Base-by-base conservation (phyloP, 805 yeast genomes). In the Wickerhamomyces ciferrii region DNA sequence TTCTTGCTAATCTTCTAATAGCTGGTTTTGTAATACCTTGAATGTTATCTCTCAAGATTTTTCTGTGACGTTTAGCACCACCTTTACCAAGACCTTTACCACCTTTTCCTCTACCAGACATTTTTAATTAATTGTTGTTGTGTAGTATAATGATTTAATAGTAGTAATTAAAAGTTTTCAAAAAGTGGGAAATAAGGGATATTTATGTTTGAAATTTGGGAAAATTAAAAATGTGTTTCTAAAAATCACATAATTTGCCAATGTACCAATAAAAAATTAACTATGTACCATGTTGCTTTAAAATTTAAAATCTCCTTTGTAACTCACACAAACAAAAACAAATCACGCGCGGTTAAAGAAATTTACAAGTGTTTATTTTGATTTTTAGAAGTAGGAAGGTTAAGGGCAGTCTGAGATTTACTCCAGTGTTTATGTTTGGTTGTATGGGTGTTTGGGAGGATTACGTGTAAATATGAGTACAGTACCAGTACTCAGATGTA, bases 51-150 rank as follows among this genome's bases (percentile, higher is more conserved):
- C 98, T 91, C 60, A 91, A 81, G 76, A 92, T 88, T 88, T 91
- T 91, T 84, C 98, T 89, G 90, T 92, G 99, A 78, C 99, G 90
- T 85, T 92, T 92, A 67, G 99, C 99, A 80, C 99, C 99, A 78
- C 97, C 98, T 80, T 94, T 94, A 69, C 99, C 99, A 66, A 94
- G 83, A 78, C 99, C 99, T 87, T 94, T 94, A 70, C 98, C 99
- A 71, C 98, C 98, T 89, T 94, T 92, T 69, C 99, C 99, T 83
- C 97, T 91, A 74, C 98, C 97, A 72, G 97, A 89, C 97, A 90
- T 90, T 69, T 56, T 78, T 59, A 43, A 58, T 53, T 56, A 60
- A n/a, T n/a, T n/a, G n/a, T n/a, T 56, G 48, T 58, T 53, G 52
- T 44, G 42, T 20, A 36, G 29, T 40, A 32, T 31, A 31, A 31